A percentile compares a stretch with the other conserved stretches of the same genome.
Evolutionary conservation across 2,329 filamentous ascomycete genomes (phyloP).

Genomic region (Stemphylium lycopersici): DNA sequence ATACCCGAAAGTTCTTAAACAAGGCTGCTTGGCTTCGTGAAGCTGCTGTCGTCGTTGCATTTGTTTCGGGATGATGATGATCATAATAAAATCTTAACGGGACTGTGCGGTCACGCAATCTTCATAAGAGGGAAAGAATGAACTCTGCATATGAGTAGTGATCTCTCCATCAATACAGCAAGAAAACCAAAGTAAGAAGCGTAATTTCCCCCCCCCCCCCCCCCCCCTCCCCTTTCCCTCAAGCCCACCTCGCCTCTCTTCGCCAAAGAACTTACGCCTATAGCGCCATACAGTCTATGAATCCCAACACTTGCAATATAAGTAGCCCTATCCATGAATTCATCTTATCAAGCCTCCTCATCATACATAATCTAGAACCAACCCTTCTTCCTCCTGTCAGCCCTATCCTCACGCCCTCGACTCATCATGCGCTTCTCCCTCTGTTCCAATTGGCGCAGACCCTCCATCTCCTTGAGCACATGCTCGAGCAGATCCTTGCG

Average conservation of each 20-base stretch:
- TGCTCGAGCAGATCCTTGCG: constrained; percentile 92
- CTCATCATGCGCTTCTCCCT: constrained; percentile 63
- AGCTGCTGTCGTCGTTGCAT: too few relatives aligned
- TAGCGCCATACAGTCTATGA: constrained; percentile 17
- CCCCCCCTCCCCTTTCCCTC: not conserved
- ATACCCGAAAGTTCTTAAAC: too few relatives aligned
- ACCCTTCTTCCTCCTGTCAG: constrained; percentile 34
- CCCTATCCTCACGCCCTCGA: constrained; percentile 28
- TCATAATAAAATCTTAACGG: too few relatives aligned
- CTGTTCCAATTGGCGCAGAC: constrained; percentile 81
- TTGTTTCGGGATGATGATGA: too few relatives aligned
- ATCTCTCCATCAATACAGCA: too few relatives aligned
- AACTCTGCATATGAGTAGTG: too few relatives aligned
- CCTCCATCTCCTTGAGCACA: constrained; percentile 95
- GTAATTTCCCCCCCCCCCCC: not conserved
- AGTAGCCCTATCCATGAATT: too few relatives aligned
- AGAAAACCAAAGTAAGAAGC: too few relatives aligned
- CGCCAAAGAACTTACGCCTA: not conserved
- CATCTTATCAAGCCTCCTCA: too few relatives aligned
- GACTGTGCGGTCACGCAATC: too few relatives aligned
- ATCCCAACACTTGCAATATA: not conserved
- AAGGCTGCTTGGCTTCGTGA: too few relatives aligned
- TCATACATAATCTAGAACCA: constrained; percentile 31
- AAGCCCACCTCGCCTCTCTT: not conserved
- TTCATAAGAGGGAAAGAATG: too few relatives aligned